Percentiles rank a stretch among this genome's conserved stretches.
Conservation (phyloP, 2,329 filamentous ascomycete species). For the Penicillium sp. region DNA sequence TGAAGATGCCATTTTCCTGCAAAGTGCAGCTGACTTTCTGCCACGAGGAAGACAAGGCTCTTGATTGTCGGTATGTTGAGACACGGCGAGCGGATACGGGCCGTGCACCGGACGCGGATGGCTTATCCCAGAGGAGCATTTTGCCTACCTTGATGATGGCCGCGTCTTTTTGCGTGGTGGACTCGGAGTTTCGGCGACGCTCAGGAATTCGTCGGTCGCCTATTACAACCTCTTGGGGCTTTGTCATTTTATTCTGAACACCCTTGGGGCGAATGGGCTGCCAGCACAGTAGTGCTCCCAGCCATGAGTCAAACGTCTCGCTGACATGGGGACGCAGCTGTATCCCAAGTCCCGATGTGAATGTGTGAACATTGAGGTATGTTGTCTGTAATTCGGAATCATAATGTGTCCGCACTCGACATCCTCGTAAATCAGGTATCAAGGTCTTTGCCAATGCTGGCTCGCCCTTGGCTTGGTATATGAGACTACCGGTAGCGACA, state of each 20-base stretch:
- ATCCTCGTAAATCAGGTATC: constrained; percentile 55
- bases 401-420: constrained; percentile 53
- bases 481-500: constrained; percentile 54
- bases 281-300: constrained; percentile 57
- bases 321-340: constrained; percentile 54
- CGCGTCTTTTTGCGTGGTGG: constrained; percentile 65
- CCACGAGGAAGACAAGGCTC: constrained; percentile 70
- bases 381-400: constrained; percentile 51
- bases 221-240: constrained; percentile 51
- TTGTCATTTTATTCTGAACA: constrained; percentile 56
- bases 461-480: constrained; percentile 56
- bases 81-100: constrained; percentile 47
- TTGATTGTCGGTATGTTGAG: constrained; percentile 60
- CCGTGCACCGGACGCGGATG: constrained; percentile 47
- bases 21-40: constrained; percentile 88
- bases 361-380: constrained; percentile 54
- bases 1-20: constrained; percentile 93
- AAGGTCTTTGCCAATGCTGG: constrained; percentile 52
- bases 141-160: constrained; percentile 95
- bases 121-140: constrained; percentile 88
- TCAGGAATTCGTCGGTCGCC: constrained; percentile 48
- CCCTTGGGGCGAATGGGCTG: constrained; percentile 56
- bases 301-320: constrained; percentile 58
- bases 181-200: constrained; percentile 51
- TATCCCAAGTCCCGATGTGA: constrained; percentile 52